Evolutionary conservation across 2,329 filamentous ascomycete species (phyloP), one percentile per base, ranked within the genome.

Genomic region (Calonectria multiphialidica): DNA sequence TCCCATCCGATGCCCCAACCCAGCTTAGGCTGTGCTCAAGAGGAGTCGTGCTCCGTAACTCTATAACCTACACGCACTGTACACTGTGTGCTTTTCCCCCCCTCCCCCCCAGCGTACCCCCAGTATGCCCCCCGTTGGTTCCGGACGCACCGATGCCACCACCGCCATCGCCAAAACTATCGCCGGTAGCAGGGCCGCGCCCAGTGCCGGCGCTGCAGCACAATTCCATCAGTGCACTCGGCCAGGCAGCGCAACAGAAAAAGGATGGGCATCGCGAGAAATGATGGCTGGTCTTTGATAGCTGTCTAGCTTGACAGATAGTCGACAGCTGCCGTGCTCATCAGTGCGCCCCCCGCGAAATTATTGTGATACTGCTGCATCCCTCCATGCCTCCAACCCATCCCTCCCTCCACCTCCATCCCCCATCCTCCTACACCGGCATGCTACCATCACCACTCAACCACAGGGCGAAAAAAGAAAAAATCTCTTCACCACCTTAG

Each of bases 61-160:
- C 47, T 50, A 25, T 50, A 30, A 30, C 28, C 47, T 50, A 23
- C 47, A 50, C 25, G 50, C 50, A 57, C 50, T 35, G 50, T 57
- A 37, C 50, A 28, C 50, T n/a, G 50, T 50, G 21, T 13, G 28
- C 28, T 30, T 30, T 30, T 30, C 28, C 28, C 28, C 8, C 28
- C 8, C 8, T 8, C 8, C 10, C 23, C 35, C 57, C 35, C 35
- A 61, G 55, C 23, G 35, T 6, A 3, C 37, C 25, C 35, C 35
- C 59, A 25, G 28, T 33, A 23, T 28, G 23, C 53, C 30, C 23
- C 35, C 49, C 28, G 65, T 45, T 66, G 37, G 49, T 53, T 66
- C 65, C 50, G 65, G 65, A 37, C 49, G 65, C 65, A 44, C 65
- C 65, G 63, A 66, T 25, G 45, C 63, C 63, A 49, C 63, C 63